These are phyloP conservation scores for Penicillium ochrochloron DNA, from an alignment of 495 filamentous ascomycete species.

Conservation along the genomic window DNA sequence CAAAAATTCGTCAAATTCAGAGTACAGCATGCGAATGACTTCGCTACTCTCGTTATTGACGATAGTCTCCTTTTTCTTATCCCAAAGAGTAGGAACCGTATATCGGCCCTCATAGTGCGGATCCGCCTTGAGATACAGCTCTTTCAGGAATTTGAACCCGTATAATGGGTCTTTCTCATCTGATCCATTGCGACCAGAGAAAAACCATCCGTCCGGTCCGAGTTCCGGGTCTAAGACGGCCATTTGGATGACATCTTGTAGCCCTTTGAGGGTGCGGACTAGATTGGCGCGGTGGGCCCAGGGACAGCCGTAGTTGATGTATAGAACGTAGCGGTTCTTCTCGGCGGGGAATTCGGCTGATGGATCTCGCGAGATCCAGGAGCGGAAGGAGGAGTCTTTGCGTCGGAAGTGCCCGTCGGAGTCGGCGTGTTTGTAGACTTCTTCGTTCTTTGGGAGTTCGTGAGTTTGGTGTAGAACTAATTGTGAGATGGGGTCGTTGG, in stretches of 20 bases:
- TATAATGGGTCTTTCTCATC: slow-evolving; percentile 65
- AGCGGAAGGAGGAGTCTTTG: slow-evolving; percentile 52
- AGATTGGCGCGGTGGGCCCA: slow-evolving; percentile 85
- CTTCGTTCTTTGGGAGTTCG: slow-evolving; percentile 16
- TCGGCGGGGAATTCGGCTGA: slow-evolving; percentile 71
- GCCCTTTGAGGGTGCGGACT: slow-evolving; percentile 76
- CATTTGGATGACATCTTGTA: slow-evolving; percentile 72
- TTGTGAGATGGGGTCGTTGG: background rate
- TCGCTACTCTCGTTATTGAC: slow-evolving; percentile 87
- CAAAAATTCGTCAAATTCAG: slow-evolving; percentile 63
- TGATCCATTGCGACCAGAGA: slow-evolving; percentile 62
- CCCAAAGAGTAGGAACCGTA: slow-evolving; percentile 81
- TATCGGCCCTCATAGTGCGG: slow-evolving; percentile 72
- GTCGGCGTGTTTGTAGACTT: slow-evolving; percentile 45
- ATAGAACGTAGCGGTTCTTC: slow-evolving; percentile 78
- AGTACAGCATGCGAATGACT: slow-evolving; percentile 72
- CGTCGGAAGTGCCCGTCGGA: slow-evolving; percentile 57
- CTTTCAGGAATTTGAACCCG: slow-evolving; percentile 64
- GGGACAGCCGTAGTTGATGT: slow-evolving; percentile 75
- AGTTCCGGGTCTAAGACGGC: slow-evolving; percentile 72
- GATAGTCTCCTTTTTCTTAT: slow-evolving; percentile 71
- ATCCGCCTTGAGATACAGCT: slow-evolving; percentile 74
- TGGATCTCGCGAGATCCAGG: slow-evolving; percentile 54
- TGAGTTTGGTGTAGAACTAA: background rate
- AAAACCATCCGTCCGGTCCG: slow-evolving; percentile 72